Evolutionary conservation across 2,329 filamentous ascomycete species (phyloP).

Genomic region (Aureobasidium sp.): DNA sequence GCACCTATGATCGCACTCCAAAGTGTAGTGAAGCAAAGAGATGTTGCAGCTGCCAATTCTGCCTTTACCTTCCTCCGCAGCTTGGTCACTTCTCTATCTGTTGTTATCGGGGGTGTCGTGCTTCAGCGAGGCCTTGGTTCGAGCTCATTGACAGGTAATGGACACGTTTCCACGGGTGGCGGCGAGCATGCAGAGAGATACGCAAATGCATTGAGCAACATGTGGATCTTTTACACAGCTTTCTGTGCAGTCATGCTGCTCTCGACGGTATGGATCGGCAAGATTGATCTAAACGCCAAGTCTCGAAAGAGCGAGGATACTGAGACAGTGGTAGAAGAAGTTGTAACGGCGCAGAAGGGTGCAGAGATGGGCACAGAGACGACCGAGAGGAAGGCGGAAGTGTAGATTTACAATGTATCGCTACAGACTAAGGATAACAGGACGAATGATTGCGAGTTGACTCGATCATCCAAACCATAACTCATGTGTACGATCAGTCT

Average conservation of each 20-base stretch:
- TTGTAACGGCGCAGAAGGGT: background rate
- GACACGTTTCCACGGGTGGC: background rate
- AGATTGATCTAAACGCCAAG: background rate
- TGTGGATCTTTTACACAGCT: conserved; percentile 42
- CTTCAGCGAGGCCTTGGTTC: conserved; percentile 38
- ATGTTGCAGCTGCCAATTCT: conserved; percentile 45
- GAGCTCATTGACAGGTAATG: conserved; percentile 22
- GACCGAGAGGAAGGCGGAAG: background rate
- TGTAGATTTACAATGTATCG: background rate
- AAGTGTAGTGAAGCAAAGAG: conserved; percentile 40
- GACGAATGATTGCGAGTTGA: background rate
- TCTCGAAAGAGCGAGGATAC: background rate
- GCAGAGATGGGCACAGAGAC: background rate
- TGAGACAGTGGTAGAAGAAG: background rate
- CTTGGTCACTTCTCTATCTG: conserved; percentile 38
- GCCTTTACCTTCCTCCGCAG: conserved; percentile 42
- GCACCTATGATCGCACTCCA: conserved; percentile 50
- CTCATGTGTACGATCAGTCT: too few species aligned
- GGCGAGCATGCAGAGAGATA: conserved; percentile 17
- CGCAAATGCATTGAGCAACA: conserved; percentile 40
- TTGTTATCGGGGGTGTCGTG: conserved; percentile 44
- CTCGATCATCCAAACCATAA: too few species aligned
- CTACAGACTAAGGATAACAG: background rate
- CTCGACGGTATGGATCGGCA: background rate
- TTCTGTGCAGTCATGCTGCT: conserved; percentile 23